Evolutionary conservation across 2,329 filamentous ascomycete species (phyloP), one percentile per base, ranked within the genome.

Genomic region (Thelonectria blattea): DNA sequence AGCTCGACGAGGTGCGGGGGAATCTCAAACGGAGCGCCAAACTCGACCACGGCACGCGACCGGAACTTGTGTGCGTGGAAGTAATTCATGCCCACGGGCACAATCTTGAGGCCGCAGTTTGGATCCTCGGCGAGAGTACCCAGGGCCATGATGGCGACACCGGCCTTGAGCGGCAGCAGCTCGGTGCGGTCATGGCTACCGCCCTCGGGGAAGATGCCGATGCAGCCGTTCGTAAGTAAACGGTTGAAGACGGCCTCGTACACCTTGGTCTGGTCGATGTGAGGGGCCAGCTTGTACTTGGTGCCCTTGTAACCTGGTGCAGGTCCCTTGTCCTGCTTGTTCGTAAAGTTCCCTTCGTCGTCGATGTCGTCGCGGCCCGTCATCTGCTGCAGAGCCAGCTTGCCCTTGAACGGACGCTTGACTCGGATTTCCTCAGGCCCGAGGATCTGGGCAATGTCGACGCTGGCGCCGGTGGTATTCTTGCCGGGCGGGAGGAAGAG

Each of bases 61-160:
- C 94, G 90, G 78, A 99, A 99, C 76, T 98, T 99, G 83, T 99
- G 94, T 0, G 94, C 91, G 77, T 98, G 94, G 79, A 99, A 99
- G 78, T 99, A 99, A 78, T 99, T 99, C 94, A 99, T 97, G 70
- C 94, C 94, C 52, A 95, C 93, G 3, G 95, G 95, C 22, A 99
- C 92, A 69, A 99, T 97, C 77, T 93, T 96, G 63, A 99, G 81
- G 30, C 91, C 92, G 72, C 92, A 97, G 65, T 94, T 84, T 3
- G 93, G 93, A 63, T 93, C 88, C 58, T 92, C 89, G 5, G 91
- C 92, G 52, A 98, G 82, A 1, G 95, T 90, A 41, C 94, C 94
- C 37, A 99, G 85, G 12, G 94, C 95, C 94, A 99, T 99, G 72
- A 99, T 95, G 60, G 95, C 95, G 61, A 99, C 92, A 75, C 94